phyloP scores from a whole-genome alignment of 352 stramenopile species.

The Globisporangium spiculum region DNA sequence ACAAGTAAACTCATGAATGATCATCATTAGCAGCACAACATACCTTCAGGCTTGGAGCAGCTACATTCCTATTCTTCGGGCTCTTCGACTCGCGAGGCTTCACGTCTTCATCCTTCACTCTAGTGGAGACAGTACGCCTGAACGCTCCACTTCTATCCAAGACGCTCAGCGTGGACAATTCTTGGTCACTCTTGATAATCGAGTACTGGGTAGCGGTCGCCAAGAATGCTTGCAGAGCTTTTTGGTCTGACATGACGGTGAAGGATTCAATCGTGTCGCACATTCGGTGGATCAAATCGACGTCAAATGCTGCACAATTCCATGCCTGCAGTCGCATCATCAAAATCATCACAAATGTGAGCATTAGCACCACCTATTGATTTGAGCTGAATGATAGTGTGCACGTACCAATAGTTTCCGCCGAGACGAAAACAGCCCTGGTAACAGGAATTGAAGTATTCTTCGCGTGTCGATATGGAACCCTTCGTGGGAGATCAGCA shows the following conservation, averaged over 20 bases:
- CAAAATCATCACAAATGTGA: neutral
- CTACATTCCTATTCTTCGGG: neutral
- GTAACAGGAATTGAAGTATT: slow-evolving; percentile 67
- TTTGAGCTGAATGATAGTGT: neutral
- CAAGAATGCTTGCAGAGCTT: slow-evolving; percentile 30
- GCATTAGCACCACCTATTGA: neutral
- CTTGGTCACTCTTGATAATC: slow-evolving; percentile 33
- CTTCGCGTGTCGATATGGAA: slow-evolving; percentile 42
- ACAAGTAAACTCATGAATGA: neutral
- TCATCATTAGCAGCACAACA: neutral
- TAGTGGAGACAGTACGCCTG: slow-evolving; percentile 21
- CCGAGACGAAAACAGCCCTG: slow-evolving; percentile 62
- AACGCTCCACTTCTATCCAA: slow-evolving; percentile 37
- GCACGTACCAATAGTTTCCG: slow-evolving; percentile 67
- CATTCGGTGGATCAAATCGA: slow-evolving; percentile 38
- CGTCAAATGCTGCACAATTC: slow-evolving; percentile 58
- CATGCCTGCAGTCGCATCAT: slow-evolving; percentile 34
- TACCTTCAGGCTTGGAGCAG: slow-evolving; percentile 11
- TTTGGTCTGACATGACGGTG: slow-evolving; percentile 25
- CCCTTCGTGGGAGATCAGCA: slow-evolving; percentile 42
- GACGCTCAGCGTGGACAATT: slow-evolving; percentile 31
- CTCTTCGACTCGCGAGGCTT: slow-evolving; percentile 9
- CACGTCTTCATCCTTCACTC: slow-evolving; percentile 22
- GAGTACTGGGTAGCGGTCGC: slow-evolving; percentile 28
- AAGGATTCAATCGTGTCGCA: slow-evolving; percentile 43